Evolutionary conservation across 139 green algal genomes (phyloP).

Genomic region (Tetraselmis chui): DNA sequence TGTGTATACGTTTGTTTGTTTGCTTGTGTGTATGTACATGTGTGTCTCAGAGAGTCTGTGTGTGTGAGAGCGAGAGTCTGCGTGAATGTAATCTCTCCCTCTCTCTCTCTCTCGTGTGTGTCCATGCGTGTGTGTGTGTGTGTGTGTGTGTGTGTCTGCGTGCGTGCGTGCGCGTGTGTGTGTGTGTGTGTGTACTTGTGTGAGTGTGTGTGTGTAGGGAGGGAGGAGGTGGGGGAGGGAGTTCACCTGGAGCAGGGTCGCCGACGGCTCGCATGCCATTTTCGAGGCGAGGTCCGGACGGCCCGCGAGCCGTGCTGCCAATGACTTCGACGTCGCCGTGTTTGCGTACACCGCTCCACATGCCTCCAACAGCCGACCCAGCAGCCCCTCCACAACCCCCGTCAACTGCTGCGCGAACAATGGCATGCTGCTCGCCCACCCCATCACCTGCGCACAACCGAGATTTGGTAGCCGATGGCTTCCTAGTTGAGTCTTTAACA

Average conservation of each 20-base stretch:
- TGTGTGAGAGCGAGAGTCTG: not conserved
- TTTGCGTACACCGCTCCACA: slow-evolving; percentile 18
- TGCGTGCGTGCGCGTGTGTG: too few relatives aligned
- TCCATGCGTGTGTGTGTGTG: too few relatives aligned
- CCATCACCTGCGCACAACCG: not conserved
- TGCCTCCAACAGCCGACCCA: slow-evolving; percentile 51
- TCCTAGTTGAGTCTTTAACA: too few relatives aligned
- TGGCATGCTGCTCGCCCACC: slow-evolving; percentile 6
- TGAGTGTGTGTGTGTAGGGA: too few relatives aligned
- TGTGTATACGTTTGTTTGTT: too few relatives aligned
- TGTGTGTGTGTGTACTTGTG: slow-evolving; percentile 3
- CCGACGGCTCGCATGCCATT: slow-evolving; percentile 58
- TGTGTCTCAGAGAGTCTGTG: too few relatives aligned
- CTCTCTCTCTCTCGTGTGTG: not conserved
- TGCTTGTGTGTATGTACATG: too few relatives aligned
- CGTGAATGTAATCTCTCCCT: not conserved
- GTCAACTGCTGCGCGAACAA: slow-evolving; percentile 35
- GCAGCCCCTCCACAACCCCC: slow-evolving; percentile 56
- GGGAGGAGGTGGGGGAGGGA: slow-evolving; percentile 41
- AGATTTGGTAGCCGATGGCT: too few relatives aligned
- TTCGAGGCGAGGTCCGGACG: slow-evolving; percentile 19
- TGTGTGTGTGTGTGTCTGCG: too few relatives aligned
- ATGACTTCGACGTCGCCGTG: slow-evolving; percentile 8
- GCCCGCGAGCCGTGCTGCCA: slow-evolving; percentile 8
- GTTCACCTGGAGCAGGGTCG: slow-evolving; percentile 31